Conservation (phyloP, 805 yeast species). For the Metschnikowia baotianmanensis region DNA sequence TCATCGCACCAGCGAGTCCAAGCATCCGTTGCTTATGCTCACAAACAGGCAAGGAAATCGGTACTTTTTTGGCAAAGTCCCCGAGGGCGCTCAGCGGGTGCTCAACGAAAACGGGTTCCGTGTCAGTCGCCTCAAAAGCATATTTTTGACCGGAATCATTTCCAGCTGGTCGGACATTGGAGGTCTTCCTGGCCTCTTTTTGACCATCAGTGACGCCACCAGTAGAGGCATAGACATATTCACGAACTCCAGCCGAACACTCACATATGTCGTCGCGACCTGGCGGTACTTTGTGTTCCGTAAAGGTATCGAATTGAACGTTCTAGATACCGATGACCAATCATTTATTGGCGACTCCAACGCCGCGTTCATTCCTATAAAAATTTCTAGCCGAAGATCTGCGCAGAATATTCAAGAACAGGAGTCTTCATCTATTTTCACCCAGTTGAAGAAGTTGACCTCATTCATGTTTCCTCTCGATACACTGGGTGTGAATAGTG, state of each 20-base stretch:
- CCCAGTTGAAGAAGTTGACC: constrained; percentile 36
- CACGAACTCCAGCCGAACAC: constrained; percentile 37
- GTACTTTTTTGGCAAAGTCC: constrained; percentile 72
- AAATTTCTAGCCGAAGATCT: constrained; percentile 17
- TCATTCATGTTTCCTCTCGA: constrained; percentile 58
- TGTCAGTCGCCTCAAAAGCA: constrained; percentile 55
- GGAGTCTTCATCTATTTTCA: neutral
- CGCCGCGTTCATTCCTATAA: constrained; percentile 39
- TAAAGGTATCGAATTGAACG: constrained; percentile 56
- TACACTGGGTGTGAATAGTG: constrained; percentile 37
- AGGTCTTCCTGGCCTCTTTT: constrained; percentile 88
- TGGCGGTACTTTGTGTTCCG: constrained; percentile 90
- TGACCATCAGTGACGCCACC: constrained; percentile 81
- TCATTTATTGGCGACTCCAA: constrained; percentile 35
- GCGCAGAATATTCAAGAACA: neutral
- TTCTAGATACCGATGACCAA: constrained; percentile 30
- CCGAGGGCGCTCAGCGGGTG: constrained; percentile 85
- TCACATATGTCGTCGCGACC: constrained; percentile 59
- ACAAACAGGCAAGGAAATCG: constrained; percentile 48
- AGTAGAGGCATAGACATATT: constrained; percentile 52
- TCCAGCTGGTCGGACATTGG: constrained; percentile 72
- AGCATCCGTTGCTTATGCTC: constrained; percentile 55
- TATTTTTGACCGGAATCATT: constrained; percentile 77
- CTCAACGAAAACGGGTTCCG: constrained; percentile 59
- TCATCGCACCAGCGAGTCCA: constrained; percentile 54